Conservation (phyloP, 441 rosid species). For the Biscutella laevigata region DNA sequence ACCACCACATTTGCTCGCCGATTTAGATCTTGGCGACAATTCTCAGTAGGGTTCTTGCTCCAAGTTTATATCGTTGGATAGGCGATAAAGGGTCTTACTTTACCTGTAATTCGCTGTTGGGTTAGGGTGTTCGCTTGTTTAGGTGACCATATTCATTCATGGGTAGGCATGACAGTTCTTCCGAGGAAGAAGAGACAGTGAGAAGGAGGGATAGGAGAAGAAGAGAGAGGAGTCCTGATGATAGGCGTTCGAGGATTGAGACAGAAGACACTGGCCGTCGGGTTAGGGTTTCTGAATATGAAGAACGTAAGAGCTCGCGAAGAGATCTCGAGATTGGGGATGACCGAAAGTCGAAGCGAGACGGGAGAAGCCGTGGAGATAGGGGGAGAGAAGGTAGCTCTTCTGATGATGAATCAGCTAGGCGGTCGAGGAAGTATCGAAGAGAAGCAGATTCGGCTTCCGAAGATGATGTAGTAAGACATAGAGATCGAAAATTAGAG, state of each 20-base stretch:
- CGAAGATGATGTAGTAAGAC: constrained; percentile 16
- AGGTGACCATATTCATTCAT: too few species aligned
- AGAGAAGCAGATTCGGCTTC: constrained; percentile 4
- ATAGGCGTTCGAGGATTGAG: constrained; percentile 1
- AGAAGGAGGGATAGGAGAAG: constrained; percentile 15
- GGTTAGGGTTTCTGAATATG: constrained; percentile 23
- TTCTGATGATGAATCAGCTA: constrained; percentile 33
- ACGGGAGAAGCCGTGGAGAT: constrained; percentile 14
- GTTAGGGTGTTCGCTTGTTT: not conserved
- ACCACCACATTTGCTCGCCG: not conserved
- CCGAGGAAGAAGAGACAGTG: constrained; percentile 25
- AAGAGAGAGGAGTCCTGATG: constrained; percentile 19
- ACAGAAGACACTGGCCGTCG: constrained; percentile 7
- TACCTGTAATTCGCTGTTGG: not conserved
- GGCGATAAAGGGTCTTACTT: not conserved
- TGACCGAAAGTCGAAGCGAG: too few species aligned
- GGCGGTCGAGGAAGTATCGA: constrained; percentile 11
- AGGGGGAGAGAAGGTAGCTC: constrained; percentile 7
- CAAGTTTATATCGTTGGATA: not conserved
- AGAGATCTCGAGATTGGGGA: constrained; percentile 21
- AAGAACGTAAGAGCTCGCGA: constrained; percentile 10
- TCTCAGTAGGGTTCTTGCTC: constrained; percentile 13
- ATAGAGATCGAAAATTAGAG: not conserved
- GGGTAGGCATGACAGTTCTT: constrained; percentile 27
- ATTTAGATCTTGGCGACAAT: constrained; percentile 15